Evolutionary conservation across 257 asterid species (phyloP).

Genomic region (Scutellaria galericulata): DNA sequence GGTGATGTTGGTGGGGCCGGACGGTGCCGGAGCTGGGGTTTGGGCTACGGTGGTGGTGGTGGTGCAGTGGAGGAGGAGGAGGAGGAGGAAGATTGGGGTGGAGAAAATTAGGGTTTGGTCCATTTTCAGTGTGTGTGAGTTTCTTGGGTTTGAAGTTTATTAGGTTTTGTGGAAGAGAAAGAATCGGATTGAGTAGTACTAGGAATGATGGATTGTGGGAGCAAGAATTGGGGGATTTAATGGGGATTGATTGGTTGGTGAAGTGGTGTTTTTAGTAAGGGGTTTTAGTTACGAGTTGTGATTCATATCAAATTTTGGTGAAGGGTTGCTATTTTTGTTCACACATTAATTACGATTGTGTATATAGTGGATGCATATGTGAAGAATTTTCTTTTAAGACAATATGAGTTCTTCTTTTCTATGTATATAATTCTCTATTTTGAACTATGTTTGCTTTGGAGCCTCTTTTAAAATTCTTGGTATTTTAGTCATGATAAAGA

Average conservation of each 20-base stretch:
- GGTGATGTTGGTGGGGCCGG: constrained; percentile 85
- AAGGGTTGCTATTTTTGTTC: constrained; percentile 40
- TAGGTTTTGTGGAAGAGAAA: background rate
- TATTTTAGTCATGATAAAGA: no score
- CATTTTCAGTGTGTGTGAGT: constrained; percentile 36
- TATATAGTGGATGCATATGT: no score
- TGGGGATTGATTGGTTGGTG: constrained; percentile 47
- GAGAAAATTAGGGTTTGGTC: constrained; percentile 31
- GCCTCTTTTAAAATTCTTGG: no score
- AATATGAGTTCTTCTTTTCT: no score
- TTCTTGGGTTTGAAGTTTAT: constrained; percentile 10
- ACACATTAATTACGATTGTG: constrained; percentile 6
- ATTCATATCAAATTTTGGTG: constrained; percentile 32
- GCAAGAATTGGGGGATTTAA: constrained; percentile 46
- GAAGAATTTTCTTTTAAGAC: no score
- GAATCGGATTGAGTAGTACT: background rate
- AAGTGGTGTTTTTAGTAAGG: constrained; percentile 31
- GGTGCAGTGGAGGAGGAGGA: constrained; percentile 44
- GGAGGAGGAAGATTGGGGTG: constrained; percentile 31
- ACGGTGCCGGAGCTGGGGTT: constrained; percentile 61
- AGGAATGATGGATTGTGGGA: constrained; percentile 27
- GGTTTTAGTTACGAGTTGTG: constrained; percentile 23
- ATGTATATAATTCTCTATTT: no score
- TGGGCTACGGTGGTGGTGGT: constrained; percentile 51
- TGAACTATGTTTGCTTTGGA: no score